Conservation (phyloP, 805 yeast genomes). For the Zygoascus flipseniorum region DNA sequence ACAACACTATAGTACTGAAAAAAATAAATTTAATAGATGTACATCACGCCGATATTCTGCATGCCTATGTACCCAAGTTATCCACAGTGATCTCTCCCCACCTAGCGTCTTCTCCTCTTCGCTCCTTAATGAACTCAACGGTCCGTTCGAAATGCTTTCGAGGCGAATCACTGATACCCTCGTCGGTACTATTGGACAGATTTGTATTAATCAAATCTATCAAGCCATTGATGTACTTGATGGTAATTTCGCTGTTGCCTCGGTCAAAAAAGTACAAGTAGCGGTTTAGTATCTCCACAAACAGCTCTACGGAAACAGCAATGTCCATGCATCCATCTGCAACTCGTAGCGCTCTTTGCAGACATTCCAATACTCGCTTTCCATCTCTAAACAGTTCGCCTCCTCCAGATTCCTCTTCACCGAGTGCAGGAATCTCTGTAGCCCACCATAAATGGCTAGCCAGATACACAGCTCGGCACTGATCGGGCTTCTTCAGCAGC, state of each 20-base stretch:
- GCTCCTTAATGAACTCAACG: slow-evolving; percentile 57
- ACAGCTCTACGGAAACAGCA: slow-evolving; percentile 65
- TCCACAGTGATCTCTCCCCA: slow-evolving; percentile 20
- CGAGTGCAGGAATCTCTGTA: slow-evolving; percentile 46
- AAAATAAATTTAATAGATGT: not conserved
- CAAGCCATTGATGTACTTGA: slow-evolving; percentile 74
- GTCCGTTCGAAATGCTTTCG: slow-evolving; percentile 62
- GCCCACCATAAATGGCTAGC: slow-evolving; percentile 96
- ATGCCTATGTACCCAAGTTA: not conserved
- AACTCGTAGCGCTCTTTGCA: slow-evolving; percentile 78
- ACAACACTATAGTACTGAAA: not conserved
- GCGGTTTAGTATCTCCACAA: slow-evolving; percentile 81
- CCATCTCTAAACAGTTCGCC: slow-evolving; percentile 38
- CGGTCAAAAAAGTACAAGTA: slow-evolving; percentile 80
- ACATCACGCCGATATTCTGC: not conserved
- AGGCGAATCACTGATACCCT: slow-evolving; percentile 32
- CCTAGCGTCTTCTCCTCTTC: slow-evolving; percentile 60
- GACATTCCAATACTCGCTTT: slow-evolving; percentile 81
- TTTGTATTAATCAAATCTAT: slow-evolving; percentile 59
- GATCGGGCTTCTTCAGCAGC: slow-evolving; percentile 85
- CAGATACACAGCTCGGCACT: slow-evolving; percentile 79
- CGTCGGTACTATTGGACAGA: slow-evolving; percentile 25
- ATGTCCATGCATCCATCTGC: slow-evolving; percentile 92
- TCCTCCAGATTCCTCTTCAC: slow-evolving; percentile 34
- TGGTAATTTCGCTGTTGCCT: slow-evolving; percentile 61